Evolutionary conservation across 2,329 filamentous ascomycete genomes (phyloP).

Genomic region (Cladosporium cucumerinum): DNA sequence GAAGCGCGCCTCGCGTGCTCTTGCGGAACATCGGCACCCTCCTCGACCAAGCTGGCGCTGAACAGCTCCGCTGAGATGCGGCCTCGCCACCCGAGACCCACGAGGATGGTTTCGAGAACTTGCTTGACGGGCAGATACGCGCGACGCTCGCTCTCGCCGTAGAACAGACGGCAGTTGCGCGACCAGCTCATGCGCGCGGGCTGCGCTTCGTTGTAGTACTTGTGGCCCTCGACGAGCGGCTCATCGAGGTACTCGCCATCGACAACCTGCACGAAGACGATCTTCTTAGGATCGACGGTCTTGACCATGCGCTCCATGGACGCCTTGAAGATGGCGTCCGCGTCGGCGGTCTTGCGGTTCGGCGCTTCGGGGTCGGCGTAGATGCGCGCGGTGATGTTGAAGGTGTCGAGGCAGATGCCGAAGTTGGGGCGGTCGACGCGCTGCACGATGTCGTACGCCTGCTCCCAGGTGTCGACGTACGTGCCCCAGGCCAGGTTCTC

Average conservation of each 20-base stretch:
- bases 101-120: conserved; percentile 60
- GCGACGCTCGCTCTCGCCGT: conserved; percentile 59
- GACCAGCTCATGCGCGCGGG: conserved; percentile 73
- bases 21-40: conserved; percentile 51
- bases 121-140: conserved; percentile 66
- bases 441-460: conserved; percentile 64
- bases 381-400: conserved; percentile 69
- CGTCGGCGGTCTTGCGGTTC: conserved; percentile 52
- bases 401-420: conserved; percentile 73
- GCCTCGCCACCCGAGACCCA: conserved; percentile 62
- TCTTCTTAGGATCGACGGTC: conserved; percentile 58
- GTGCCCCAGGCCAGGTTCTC: conserved; percentile 73
- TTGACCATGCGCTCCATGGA: conserved; percentile 56
- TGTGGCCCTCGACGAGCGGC: conserved; percentile 57
- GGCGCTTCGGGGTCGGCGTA: conserved; percentile 64
- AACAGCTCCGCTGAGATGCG: conserved; percentile 73
- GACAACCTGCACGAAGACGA: conserved; percentile 75
- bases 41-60: conserved; percentile 56
- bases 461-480: conserved; percentile 67
- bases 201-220: conserved; percentile 57
- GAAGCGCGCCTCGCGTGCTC: conserved; percentile 53
- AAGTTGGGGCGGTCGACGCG: conserved; percentile 67
- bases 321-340: conserved; percentile 52
- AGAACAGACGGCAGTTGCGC: conserved; percentile 68
- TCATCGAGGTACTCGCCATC: conserved; percentile 63